These are phyloP conservation scores for Neopestalotiopsis rosae DNA, from an alignment of 2,329 filamentous ascomycete species.

Conservation along the genomic window DNA sequence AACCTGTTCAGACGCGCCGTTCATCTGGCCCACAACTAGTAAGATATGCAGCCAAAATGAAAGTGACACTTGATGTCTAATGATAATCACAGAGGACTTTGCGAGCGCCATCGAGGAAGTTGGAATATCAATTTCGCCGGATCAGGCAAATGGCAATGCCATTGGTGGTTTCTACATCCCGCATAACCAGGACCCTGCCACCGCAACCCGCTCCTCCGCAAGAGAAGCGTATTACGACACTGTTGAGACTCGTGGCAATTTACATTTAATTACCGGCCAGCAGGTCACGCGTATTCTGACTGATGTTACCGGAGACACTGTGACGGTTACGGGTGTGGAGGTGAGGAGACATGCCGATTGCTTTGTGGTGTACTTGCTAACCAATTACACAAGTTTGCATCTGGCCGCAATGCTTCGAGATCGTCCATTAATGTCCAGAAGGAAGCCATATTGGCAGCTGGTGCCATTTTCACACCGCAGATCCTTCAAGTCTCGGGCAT, in stretches of 20 bases:
- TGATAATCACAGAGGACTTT: background rate
- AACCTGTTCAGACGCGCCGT: background rate
- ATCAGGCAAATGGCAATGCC: conserved; percentile 10
- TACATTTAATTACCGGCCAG: conserved; percentile 44
- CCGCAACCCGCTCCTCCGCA: background rate
- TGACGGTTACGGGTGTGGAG: conserved; percentile 41
- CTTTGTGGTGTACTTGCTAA: conserved; percentile 10
- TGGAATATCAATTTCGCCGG: background rate
- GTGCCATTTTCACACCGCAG: conserved; percentile 36
- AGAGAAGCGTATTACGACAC: conserved; percentile 46
- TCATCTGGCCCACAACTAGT: conserved; percentile 12
- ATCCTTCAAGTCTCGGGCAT: conserved; percentile 41
- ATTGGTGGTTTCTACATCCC: conserved; percentile 6
- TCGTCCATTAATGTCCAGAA: conserved; percentile 32
- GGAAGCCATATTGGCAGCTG: conserved; percentile 37
- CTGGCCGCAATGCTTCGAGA: conserved; percentile 25
- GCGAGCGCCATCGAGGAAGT: conserved; percentile 7
- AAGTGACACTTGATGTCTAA: background rate
- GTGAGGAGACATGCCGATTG: conserved; percentile 28
- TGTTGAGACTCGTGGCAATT: conserved; percentile 40
- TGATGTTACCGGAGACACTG: conserved; percentile 20
- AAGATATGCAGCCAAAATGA: background rate
- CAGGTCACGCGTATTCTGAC: conserved; percentile 43
- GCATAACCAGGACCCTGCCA: conserved; percentile 2
- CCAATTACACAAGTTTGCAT: conserved; percentile 28